Evolutionary conservation across 2,329 filamentous ascomycete genomes (phyloP), one percentile per base, ranked within the genome.

Genomic region (Zymoseptoria pseudotritici): DNA sequence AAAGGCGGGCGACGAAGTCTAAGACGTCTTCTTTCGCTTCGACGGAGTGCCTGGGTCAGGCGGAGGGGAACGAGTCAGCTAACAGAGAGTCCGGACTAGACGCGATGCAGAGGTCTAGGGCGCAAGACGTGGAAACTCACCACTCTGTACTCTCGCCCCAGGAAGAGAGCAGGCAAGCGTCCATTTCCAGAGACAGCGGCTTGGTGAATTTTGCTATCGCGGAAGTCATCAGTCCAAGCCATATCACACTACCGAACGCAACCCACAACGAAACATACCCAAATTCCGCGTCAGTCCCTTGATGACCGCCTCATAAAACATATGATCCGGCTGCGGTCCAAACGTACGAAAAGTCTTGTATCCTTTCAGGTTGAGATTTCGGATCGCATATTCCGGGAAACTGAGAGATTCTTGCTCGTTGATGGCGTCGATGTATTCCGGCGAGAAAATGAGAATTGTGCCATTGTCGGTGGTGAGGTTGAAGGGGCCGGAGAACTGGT

Each of bases 1-100:
- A 75, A 5, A 77, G 66, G 17, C 76, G 73, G 4, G 74, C 70
- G 26, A 79, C 70, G 13, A 77, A 65, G 2, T 67, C 65, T 0
- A 72, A 67, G 51, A 76, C 59, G 21, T 66, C 65, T 7, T 62
- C 50, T 57, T 70, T 65, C 7, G 8, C 26, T 29, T 13, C 68
- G 63, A 20, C 60, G 50, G 3, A 61, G 54, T 13, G 61, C 57
- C n/a, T 56, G 61, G 11, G 11, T 42, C 10, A 10, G 17, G 36
- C 17, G 36, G 10, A 17, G 10, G 51, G 51, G 36, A 55, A 21
- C n/a, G 42, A 49, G 26, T 46, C 8, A 26, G 58, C 17, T 4
- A 51, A 24, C 20, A 1, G 11, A 52, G 20, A 13, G n/a, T 52
- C n/a, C n/a, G 22, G n/a, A 21, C 6, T 11, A n/a, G 2, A 52